Conservation (phyloP, 164 flowering plant genomes). For the Liquidambar formosana region DNA sequence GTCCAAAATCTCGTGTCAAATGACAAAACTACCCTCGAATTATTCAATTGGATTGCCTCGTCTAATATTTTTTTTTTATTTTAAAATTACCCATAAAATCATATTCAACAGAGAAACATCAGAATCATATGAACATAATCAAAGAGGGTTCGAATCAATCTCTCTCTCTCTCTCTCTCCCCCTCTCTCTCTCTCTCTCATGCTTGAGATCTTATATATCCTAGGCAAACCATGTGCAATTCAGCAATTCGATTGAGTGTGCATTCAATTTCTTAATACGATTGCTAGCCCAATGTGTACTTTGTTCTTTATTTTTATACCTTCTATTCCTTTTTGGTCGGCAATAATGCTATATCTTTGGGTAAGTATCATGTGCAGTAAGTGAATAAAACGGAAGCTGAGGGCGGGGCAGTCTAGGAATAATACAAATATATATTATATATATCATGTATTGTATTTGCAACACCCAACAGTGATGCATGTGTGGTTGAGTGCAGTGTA, state of each 20-base stretch:
- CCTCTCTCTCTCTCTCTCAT: no score
- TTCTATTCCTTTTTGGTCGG: conserved; percentile 8
- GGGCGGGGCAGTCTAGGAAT: no score
- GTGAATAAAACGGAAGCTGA: not conserved
- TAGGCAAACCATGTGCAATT: not conserved
- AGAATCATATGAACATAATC: not conserved
- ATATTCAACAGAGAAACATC: not conserved
- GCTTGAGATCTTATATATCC: not conserved
- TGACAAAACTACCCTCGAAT: not conserved
- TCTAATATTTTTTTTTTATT: not conserved
- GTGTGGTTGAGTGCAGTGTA: no score
- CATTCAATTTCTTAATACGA: not conserved
- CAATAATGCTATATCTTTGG: conserved; percentile 2
- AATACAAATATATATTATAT: no score
- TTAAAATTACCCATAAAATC: not conserved
- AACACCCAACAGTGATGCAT: no score
- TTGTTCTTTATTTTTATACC: not conserved
- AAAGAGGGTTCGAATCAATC: not conserved
- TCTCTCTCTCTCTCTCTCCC: no score
- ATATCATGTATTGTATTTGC: no score
- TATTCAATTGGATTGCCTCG: not conserved
- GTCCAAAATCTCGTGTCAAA: not conserved
- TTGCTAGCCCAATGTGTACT: not conserved
- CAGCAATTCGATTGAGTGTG: not conserved
- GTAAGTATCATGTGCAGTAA: not conserved